These are phyloP conservation scores for Clonostachys rhizophaga DNA, from an alignment of 2,329 filamentous ascomycete genomes.

Conservation along the genomic window DNA sequence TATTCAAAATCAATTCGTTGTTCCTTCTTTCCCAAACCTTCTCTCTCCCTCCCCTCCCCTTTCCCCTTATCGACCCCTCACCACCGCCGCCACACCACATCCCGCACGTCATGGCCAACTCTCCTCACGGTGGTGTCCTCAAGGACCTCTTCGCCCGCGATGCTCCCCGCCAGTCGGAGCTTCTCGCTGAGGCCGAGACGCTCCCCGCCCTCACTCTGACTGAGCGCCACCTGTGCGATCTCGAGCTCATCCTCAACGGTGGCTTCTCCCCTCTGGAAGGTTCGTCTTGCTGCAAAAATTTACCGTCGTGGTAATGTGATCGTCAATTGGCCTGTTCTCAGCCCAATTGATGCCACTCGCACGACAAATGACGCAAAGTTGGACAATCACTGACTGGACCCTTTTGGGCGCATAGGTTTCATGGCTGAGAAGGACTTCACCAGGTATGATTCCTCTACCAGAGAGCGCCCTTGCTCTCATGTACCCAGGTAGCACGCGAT, in stretches of 20 bases:
- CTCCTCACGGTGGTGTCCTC: conserved; percentile 86
- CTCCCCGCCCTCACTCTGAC: conserved; percentile 80
- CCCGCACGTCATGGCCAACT: conserved; percentile 50
- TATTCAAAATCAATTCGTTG: too few species aligned
- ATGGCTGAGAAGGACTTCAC: conserved; percentile 97
- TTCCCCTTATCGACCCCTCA: background rate
- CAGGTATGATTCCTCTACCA: conserved; percentile 51
- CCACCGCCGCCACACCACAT: too few species aligned
- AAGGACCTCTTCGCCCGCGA: conserved; percentile 98
- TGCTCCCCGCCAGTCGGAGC: conserved; percentile 73
- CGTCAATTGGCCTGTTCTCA: too few species aligned
- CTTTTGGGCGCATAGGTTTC: conserved; percentile 61
- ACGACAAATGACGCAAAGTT: too few species aligned
- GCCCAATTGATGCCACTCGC: too few species aligned
- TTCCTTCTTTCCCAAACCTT: background rate
- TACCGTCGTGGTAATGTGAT: background rate
- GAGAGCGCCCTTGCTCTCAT: background rate
- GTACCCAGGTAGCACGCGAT: background rate
- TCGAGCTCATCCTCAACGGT: conserved; percentile 95
- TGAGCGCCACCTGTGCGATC: conserved; percentile 95
- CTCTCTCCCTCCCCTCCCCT: background rate
- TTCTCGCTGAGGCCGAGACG: conserved; percentile 77
- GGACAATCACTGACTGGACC: too few species aligned
- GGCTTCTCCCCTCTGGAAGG: conserved; percentile 98
- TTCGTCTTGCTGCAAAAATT: conserved; percentile 36